A percentile compares a stretch with the other conserved stretches of the same genome.
phyloP scores from a whole-genome alignment of 306 rosid species.

The Myrica gale region DNA sequence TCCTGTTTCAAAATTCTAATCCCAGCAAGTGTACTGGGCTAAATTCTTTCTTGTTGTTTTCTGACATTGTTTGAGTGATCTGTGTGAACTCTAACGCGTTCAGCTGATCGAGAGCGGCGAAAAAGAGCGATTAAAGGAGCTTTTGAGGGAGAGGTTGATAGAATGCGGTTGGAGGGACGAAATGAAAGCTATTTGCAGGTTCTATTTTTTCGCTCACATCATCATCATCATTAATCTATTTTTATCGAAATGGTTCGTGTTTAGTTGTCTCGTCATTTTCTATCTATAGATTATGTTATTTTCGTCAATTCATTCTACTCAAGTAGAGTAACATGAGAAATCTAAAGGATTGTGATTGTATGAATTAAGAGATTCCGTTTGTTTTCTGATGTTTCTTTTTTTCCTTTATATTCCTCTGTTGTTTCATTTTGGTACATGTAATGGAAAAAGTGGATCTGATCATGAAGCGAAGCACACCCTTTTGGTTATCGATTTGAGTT shows the following conservation, averaged over 20 bases:
- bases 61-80: not conserved
- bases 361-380: too few relatives aligned
- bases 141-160: constrained; percentile 51
- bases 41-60: not conserved
- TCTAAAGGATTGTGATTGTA: too few relatives aligned
- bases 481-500: not conserved
- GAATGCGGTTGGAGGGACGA: constrained; percentile 71
- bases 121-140: constrained; percentile 55
- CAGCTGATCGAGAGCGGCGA: constrained; percentile 60
- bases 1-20: not conserved
- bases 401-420: too few relatives aligned
- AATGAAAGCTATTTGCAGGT: constrained; percentile 66
- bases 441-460: not conserved
- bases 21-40: not conserved
- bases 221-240: not conserved
- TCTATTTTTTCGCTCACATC: not conserved
- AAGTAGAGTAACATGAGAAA: not conserved
- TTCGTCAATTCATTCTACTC: not conserved
- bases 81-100: not conserved
- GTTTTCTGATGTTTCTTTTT: too few relatives aligned
- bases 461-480: not conserved
- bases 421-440: too few relatives aligned
- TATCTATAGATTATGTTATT: not conserved
- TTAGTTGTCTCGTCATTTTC: not conserved
- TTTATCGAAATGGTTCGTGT: not conserved